Evolutionary conservation across 2,329 filamentous ascomycete species (phyloP), one percentile per base, ranked within the genome.

Genomic region (Biscogniauxia sp.): DNA sequence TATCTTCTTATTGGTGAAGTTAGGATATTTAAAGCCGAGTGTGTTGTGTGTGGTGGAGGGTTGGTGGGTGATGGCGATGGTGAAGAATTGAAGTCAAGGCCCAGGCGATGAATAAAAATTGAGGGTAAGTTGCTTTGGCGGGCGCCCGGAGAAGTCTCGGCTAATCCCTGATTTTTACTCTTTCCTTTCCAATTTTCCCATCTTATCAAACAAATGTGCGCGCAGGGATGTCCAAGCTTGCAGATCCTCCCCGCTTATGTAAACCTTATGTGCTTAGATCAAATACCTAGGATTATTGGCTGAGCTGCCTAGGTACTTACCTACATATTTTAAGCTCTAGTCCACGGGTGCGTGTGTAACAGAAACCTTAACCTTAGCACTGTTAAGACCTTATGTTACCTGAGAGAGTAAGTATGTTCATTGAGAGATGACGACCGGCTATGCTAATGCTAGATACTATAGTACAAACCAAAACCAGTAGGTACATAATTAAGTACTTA

Each of bases 1-100:
- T 97, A 87, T 92, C 91, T 96, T 92, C 92, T 96, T 96, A 82
- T 85, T 74, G 73, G 76, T 92, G 92, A 95, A 95, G 92, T 90
- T 87, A 96, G 93, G 93, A 91, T 96, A 80, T 97, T 97, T 97
- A 93, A 97, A 93, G 93, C 89, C 88, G 69, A 63, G 65, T 57
- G 11, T 58, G 41, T 50, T 57, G 23, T 55, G 61, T 58, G 52
- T 52, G 58, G 58, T 66, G 64, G 53, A 55, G 59, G 66, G 57
- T 32, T 32, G 28, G 28, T 32, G 28, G 11, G 28, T 9, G 28
- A 32, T 65, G 53, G 58, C 60, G 62, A 62, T 61, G 41, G 60
- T 64, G 61, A 55, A 64, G 63, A 25, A 56, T 63, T 56, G 9
- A 45, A n/a, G n/a, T n/a, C n/a, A n/a, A n/a, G 37, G 17, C 5